A percentile compares a stretch with the other conserved stretches of the same genome.
These are phyloP conservation scores for Lagenaria siceraria DNA, from an alignment of 306 rosid genomes.

Conservation along the genomic window DNA sequence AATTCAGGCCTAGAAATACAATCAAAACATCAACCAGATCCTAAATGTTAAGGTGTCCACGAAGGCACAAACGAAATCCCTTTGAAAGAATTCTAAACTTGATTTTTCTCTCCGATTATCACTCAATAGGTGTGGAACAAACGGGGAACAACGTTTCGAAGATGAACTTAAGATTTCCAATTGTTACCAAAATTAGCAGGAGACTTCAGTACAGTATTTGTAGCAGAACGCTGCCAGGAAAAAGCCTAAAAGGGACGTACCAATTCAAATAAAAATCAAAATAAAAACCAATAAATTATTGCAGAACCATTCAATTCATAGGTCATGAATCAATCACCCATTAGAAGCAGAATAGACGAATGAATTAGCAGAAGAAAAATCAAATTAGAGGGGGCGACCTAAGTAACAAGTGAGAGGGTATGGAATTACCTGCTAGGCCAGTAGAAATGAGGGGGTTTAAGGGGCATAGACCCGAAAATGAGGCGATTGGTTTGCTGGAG, in stretches of 20 bases:
- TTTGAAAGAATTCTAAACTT: background rate
- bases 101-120: background rate
- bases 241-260: background rate
- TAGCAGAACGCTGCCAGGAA: background rate
- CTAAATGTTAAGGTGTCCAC: background rate
- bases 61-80: background rate
- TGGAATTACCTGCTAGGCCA: conserved; percentile 40
- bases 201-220: background rate
- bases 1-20: background rate
- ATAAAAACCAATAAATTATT: background rate
- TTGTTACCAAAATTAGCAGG: background rate
- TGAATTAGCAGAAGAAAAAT: background rate
- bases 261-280: background rate
- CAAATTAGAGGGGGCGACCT: background rate
- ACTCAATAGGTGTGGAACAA: background rate
- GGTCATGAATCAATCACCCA: background rate
- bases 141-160: background rate
- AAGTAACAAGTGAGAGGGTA: background rate
- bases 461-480: conserved; percentile 58
- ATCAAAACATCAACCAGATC: background rate
- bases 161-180: background rate
- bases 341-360: background rate
- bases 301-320: background rate
- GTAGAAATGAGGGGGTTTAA: conserved; percentile 18
- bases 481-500: conserved; percentile 26